Base-by-base conservation (phyloP, 2,329 filamentous ascomycete genomes). In the Chalaropsis thielavioides region DNA sequence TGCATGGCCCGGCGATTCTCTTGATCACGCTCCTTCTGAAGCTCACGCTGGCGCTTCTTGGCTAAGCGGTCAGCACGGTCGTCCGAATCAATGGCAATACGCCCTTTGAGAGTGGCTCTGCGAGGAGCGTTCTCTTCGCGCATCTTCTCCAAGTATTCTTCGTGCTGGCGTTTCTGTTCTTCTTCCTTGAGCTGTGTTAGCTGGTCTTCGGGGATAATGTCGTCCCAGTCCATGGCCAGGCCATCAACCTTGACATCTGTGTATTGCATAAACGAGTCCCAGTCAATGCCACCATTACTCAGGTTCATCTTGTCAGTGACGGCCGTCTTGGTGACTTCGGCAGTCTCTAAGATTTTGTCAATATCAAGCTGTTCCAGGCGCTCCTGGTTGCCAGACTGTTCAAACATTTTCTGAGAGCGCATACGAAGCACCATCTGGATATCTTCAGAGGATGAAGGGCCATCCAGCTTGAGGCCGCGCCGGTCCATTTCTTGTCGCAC, bases 391-490 rank as follows among this genome's bases (percentile, higher is more conserved):
- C 90, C 90, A 11, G 89, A 94, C 74, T 96, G 92, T 75, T 97
- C 92, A 70, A 99, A 99, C 87, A 99, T 95, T 75, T 94, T 96
- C 73, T 96, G 94, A n/a, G 94, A 95, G 70, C 94, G 88, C 76
- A 92, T 91, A 78, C 97, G 97, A 72, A 99, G 82, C 67, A 99
- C 95, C 74, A 89, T 89, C 68, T 94, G 95, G 69, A 97, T 97
- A 72, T 96, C 94, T 69, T 96, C 92, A 0, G 90, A 90, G 2
- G 90, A 95, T 67, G 87, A 92, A 7, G 92, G 92, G 70, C 95
- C 92, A 64, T 87, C 87, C 43, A 81, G 84, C 80, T 78, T 88
- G 76, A 78, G 77, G 75, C 84, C 84, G 74, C 91, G 88, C 75
- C 92, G 90, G 71, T 87, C 87, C 70, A 90, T 85, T 71, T 96